Base-by-base conservation (phyloP, 495 filamentous ascomycete species). In the Choiromyces venosus region DNA sequence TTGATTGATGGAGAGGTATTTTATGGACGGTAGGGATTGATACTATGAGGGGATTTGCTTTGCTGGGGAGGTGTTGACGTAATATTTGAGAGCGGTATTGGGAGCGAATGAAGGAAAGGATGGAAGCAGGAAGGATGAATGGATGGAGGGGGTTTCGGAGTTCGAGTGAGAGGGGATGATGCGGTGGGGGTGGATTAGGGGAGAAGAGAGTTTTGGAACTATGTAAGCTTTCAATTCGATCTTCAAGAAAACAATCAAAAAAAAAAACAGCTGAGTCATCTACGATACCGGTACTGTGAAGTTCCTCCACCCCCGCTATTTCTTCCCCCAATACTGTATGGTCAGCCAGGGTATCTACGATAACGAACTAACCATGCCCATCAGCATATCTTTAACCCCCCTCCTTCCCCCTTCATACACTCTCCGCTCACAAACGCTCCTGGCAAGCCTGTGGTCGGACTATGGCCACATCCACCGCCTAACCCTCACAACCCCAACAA, bases 401-500 rank as follows among this genome's bases (percentile, higher is more conserved):
- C 82, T 46, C 76, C 79, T 80, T 16, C 71, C 74, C 16, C 35
- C 83, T 2, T 73, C 69, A 8, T 76, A 83, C 40, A 76, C 79
- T 39, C 71, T 82, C 44, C 73, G 78, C 38, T 81, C 82, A 16
- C 72, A 79, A 67, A 71, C 68, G 5, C 77, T 78, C n/a, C 33
- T 83, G 12, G 77, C 83, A 21, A 80, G 81, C 0, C 78, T 86
- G 36, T 86, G 85, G 85, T 83, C 83, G 1, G 82, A 83, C 19
- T 86, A 86, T 65, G 85, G 85, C 14, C 78, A 82, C 65, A 85
- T 85, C 71, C 83, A 81, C 74, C 78, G 82, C 38, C 37, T 85
- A 35, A 82, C 76, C 6, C 82, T 84, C 36, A 71, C 77, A 2
- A 71, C 80, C 7, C 73, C 39, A 19, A 66, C 40, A 14, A 67